Evolutionary conservation across 108 stramenopile species (phyloP), one percentile per base, ranked within the genome.

Genomic region (Nannochloropsis oceanica): DNA sequence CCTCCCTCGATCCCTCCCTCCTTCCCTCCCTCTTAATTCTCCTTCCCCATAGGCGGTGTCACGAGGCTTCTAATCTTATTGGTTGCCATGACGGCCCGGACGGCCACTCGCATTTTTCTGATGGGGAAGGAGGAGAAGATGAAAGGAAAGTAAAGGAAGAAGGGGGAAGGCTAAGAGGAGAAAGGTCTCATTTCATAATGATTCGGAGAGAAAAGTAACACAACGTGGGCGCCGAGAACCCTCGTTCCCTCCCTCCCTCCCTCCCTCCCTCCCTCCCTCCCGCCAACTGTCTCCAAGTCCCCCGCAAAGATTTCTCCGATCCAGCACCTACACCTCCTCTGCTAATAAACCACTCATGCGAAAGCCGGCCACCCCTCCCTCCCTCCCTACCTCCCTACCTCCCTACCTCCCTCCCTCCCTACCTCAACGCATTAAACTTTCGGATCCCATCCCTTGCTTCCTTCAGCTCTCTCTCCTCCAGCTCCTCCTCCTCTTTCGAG

Each of bases 401-500:
- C 46, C 46, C 46, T 50, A 12, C 46, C 46, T 50, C 46, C 46
- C 46, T 50, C 46, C 46, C 46, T 18, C 13, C 46, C 26, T 42
- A 18, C 43, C 86, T n/a, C 42, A 42, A 20, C 18, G 86, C 86
- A 46, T 87, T 87, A 0, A 84, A 87, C 25, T 84, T 84, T 12
- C n/a, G 11, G 44, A 87, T 50, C 27, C 27, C 86, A 13, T 20
- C 27, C 42, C 50, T 84, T 26, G 84, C 59, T 43, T 14, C 27
- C 42, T n/a, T 27, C 81, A 87, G 83, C 42, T 87, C 83, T 20
- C 82, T 0, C 8, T 27, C 84, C 20, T 50, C 83, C 59, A 87
- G 43, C 27, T 25, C 43, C 25, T 83, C 86, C 18, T 87, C 44
- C n/a, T 82, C 86, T 18, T 73, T 79, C n/a, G 73, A 27, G 24